phyloP scores from a whole-genome alignment of 176 grass and related monocot genomes.

The Chrysopogon serrulatus region DNA sequence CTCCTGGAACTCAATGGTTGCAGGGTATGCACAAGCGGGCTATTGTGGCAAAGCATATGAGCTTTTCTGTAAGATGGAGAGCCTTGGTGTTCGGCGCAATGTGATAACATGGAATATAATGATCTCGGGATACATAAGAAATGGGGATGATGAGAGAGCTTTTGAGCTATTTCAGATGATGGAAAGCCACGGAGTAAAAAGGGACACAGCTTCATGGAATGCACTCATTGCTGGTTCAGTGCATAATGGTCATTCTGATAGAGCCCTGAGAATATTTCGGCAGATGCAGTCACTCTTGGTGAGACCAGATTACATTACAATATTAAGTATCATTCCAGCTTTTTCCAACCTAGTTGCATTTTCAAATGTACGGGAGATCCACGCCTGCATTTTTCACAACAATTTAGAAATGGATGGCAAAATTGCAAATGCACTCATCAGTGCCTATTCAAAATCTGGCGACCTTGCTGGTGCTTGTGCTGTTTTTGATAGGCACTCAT shows the following conservation, averaged over 20 bases:
- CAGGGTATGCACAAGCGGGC: constrained; percentile 56
- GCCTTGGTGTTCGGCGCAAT: constrained; percentile 48
- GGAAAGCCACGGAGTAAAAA: constrained; percentile 55
- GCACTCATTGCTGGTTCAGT: constrained; percentile 72
- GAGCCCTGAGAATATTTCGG: constrained; percentile 57
- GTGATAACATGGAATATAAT: constrained; percentile 73
- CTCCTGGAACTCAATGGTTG: constrained; percentile 85
- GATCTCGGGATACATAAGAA: constrained; percentile 72
- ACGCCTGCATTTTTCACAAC: constrained; percentile 50
- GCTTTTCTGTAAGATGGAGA: constrained; percentile 69
- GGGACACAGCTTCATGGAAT: constrained; percentile 79
- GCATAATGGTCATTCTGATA: constrained; percentile 58
- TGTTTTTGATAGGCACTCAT: constrained; percentile 55
- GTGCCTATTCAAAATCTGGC: constrained; percentile 67
- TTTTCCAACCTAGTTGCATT: constrained; percentile 51
- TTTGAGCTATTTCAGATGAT: constrained; percentile 74
- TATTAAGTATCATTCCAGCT: constrained; percentile 71
- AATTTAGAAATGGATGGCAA: constrained; percentile 49
- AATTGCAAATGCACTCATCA: constrained; percentile 68
- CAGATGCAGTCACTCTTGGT: constrained; percentile 52
- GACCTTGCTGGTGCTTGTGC: constrained; percentile 41
- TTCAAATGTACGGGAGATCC: constrained; percentile 65
- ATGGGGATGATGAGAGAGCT: constrained; percentile 71
- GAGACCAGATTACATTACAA: constrained; percentile 55
- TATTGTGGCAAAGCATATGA: constrained; percentile 76